Conservation (phyloP, 2,329 filamentous ascomycete genomes). For the Didymellaceae sp. region DNA sequence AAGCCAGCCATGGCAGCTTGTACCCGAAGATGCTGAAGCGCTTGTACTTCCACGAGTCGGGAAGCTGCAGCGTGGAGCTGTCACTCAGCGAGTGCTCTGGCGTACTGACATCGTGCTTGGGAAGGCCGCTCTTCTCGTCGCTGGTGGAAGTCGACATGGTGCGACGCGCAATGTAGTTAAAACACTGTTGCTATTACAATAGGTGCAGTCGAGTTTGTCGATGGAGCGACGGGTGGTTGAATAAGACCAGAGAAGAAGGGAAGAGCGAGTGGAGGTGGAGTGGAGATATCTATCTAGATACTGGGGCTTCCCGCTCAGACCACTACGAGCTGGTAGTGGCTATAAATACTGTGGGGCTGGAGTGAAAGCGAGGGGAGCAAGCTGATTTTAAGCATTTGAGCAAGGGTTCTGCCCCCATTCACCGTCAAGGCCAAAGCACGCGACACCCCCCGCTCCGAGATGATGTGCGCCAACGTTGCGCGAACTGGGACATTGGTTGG, state of each 20-base stretch:
- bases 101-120: conserved; percentile 35
- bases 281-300: conserved; percentile 9
- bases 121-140: conserved; percentile 30
- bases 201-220: conserved; percentile 5
- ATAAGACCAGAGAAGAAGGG: not conserved
- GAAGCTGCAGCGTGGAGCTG: conserved; percentile 43
- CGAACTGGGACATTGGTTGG: conserved; percentile 11
- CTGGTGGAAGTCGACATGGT: conserved; percentile 34
- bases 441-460: conserved; percentile 35
- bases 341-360: conserved; percentile 11
- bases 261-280: conserved; percentile 16
- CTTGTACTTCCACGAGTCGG: conserved; percentile 58
- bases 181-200: conserved; percentile 5
- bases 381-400: no score
- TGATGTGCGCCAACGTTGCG: conserved; percentile 11
- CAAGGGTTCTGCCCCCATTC: conserved; percentile 15
- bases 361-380: no score
- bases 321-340: conserved; percentile 11
- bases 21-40: conserved; percentile 49
- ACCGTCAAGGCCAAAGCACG: conserved; percentile 30
- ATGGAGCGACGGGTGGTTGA: conserved; percentile 8
- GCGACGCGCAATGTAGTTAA: conserved; percentile 7
- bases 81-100: conserved; percentile 43
- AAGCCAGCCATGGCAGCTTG: conserved; percentile 58
- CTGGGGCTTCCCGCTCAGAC: conserved; percentile 14